Conservation (phyloP, 2,329 filamentous ascomycete species). For the Xylaria sp. region DNA sequence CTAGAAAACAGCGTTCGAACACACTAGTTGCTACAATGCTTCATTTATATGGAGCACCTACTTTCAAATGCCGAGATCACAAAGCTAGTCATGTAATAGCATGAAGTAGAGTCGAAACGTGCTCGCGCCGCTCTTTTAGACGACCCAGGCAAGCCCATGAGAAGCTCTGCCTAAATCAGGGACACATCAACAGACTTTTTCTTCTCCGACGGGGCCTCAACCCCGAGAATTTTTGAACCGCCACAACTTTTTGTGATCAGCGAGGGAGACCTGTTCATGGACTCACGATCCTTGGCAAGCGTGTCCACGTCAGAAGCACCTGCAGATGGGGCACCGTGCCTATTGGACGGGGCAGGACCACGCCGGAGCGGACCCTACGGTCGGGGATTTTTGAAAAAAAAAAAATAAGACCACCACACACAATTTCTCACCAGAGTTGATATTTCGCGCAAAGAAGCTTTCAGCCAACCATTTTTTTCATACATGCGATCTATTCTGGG, state of each 20-base stretch:
- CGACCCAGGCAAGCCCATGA: neutral
- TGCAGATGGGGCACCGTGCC: constrained; percentile 6
- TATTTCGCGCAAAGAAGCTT: neutral
- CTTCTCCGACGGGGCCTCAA: neutral
- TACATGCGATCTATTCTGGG: neutral
- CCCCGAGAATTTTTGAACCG: neutral
- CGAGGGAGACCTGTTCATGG: neutral
- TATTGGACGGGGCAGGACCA: neutral
- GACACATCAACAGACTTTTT: neutral
- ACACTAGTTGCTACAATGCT: neutral
- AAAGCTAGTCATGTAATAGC: neutral
- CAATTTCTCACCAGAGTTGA: neutral
- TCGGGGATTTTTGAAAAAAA: too few species aligned
- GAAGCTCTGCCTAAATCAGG: neutral
- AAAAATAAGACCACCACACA: neutral
- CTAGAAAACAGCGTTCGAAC: constrained; percentile 8
- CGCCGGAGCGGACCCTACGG: too few species aligned
- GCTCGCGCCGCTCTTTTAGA: neutral
- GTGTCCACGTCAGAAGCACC: constrained; percentile 15
- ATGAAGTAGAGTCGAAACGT: neutral
- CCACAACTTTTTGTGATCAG: neutral
- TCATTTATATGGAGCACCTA: neutral
- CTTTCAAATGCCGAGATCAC: constrained; percentile 4
- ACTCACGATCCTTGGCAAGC: neutral
- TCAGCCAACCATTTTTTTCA: neutral